phyloP scores from a whole-genome alignment of 2,329 filamentous ascomycete genomes.

The Aspergillus calidoustus region DNA sequence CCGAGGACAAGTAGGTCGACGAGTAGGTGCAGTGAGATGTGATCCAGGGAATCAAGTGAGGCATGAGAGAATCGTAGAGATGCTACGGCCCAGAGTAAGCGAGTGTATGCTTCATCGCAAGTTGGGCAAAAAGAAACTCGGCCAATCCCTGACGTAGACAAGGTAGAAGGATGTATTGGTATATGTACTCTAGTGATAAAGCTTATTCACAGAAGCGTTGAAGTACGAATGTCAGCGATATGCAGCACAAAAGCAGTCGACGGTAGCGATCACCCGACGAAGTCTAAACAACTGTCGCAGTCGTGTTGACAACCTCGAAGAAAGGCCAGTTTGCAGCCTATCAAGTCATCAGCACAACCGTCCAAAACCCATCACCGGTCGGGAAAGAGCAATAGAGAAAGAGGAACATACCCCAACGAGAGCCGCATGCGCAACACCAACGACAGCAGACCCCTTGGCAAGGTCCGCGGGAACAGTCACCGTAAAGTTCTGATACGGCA shows the following conservation, averaged over 20 bases:
- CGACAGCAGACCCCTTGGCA: slow-evolving; percentile 22
- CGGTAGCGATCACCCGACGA: neutral
- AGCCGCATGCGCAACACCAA: slow-evolving; percentile 36
- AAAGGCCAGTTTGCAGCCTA: slow-evolving; percentile 30
- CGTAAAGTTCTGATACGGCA: slow-evolving; percentile 39
- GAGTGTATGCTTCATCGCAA: too few species aligned
- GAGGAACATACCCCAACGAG: slow-evolving; percentile 35
- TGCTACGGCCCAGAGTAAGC: too few species aligned
- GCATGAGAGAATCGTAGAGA: too few species aligned
- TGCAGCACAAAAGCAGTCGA: neutral
- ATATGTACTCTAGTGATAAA: neutral
- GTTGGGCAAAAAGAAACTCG: too few species aligned
- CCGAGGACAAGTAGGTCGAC: too few species aligned
- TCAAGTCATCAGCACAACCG: slow-evolving; percentile 8
- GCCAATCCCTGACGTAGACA: too few species aligned
- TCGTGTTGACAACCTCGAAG: slow-evolving; percentile 33
- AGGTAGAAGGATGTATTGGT: too few species aligned
- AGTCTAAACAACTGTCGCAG: slow-evolving; percentile 28
- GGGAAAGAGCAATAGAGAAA: neutral
- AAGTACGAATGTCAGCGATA: neutral
- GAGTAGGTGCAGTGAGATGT: too few species aligned
- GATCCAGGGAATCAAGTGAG: too few species aligned
- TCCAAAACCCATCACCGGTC: too few species aligned
- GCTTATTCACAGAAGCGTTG: neutral
- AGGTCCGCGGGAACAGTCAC: slow-evolving; percentile 30